Conservation (phyloP, 1,139 yeast genomes). For the Scheffersomyces segobiensis region DNA sequence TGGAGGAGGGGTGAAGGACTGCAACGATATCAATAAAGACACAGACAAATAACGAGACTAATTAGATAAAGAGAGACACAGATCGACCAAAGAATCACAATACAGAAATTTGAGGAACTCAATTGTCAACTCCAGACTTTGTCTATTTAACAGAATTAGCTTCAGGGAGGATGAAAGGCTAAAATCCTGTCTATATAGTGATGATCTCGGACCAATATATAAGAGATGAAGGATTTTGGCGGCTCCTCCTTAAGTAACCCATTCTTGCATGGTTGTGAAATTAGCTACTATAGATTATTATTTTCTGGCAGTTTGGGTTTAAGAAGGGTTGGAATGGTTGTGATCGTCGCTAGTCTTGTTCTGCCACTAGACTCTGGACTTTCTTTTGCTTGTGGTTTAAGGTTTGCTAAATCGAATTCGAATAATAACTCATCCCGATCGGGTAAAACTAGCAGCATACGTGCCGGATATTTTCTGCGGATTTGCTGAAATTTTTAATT, state of each 20-base stretch:
- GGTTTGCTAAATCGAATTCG: not conserved
- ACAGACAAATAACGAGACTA: not conserved
- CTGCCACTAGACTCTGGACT: not conserved
- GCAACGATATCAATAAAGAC: not conserved
- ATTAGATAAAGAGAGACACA: not conserved
- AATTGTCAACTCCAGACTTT: not conserved
- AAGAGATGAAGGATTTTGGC: not conserved
- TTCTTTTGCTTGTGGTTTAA: not conserved
- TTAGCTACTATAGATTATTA: not conserved
- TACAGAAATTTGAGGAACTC: not conserved
- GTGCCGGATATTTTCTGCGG: not conserved
- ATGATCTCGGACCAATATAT: not conserved
- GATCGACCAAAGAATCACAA: not conserved
- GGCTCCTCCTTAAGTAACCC: not conserved
- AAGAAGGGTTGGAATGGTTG: not conserved
- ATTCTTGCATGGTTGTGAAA: not conserved
- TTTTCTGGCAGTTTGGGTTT: not conserved
- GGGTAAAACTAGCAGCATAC: not conserved
- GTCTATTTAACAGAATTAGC: not conserved
- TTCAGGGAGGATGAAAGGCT: not conserved
- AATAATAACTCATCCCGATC: not conserved
- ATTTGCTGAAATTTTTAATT: not conserved
- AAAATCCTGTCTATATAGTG: not conserved
- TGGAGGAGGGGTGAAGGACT: not conserved
- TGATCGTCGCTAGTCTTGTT: not conserved